phyloP scores from a whole-genome alignment of 2,329 filamentous ascomycete species.

The Phaeoacremonium minimum region DNA sequence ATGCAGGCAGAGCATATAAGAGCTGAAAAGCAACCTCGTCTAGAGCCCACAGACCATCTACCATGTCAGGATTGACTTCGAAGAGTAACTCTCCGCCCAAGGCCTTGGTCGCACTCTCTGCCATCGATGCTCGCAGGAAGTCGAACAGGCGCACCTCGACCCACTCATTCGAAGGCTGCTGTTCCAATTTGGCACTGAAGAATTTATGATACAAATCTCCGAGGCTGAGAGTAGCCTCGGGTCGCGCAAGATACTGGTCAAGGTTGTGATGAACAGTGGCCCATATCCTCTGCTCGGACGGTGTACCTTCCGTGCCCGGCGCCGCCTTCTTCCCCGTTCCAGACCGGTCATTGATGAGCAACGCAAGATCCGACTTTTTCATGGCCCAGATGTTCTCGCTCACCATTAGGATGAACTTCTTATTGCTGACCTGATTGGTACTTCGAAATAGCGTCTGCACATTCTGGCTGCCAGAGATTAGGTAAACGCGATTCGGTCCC shows the following conservation, averaged over 20 bases:
- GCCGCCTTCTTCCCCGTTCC: constrained; percentile 20
- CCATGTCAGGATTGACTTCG: constrained; percentile 7
- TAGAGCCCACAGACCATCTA: constrained; percentile 12
- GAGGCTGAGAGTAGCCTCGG: constrained; percentile 5
- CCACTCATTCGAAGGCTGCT: constrained; percentile 7
- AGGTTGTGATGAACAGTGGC: constrained; percentile 8
- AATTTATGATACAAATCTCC: constrained; percentile 7
- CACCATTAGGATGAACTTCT: no score
- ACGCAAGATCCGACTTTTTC: no score
- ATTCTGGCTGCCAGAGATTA: no score
- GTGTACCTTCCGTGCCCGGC: constrained; percentile 5
- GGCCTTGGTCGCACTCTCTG: constrained; percentile 10
- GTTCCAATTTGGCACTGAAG: constrained; percentile 8
- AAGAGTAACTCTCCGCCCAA: constrained; percentile 8
- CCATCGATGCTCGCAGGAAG: constrained; percentile 10
- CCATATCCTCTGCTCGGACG: constrained; percentile 11
- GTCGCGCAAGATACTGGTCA: constrained; percentile 9
- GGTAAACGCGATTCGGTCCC: no score
- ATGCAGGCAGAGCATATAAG: constrained; percentile 7
- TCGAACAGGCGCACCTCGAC: constrained; percentile 5
- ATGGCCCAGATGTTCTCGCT: no score
- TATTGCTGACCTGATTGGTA: no score
- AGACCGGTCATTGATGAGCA: constrained; percentile 16
- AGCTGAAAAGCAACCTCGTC: constrained; percentile 8
- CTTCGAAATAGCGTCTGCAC: no score